phyloP scores from a whole-genome alignment of 345 rosid species.

The Heritiera littoralis region DNA sequence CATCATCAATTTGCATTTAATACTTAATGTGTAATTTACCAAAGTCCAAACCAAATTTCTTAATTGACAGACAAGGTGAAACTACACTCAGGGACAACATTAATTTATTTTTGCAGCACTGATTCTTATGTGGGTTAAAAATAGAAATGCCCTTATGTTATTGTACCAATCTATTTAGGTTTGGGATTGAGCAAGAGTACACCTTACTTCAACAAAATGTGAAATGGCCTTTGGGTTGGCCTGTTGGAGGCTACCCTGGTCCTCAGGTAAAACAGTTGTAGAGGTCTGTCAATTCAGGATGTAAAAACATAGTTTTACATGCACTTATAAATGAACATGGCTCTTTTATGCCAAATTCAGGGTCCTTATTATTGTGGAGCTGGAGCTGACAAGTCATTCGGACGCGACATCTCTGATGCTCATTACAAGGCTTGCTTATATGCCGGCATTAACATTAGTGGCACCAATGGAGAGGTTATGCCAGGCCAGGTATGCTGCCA shows the following conservation, averaged over 20 bases:
- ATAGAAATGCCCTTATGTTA: background rate
- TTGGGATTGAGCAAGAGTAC: constrained; percentile 98
- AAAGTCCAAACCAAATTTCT: background rate
- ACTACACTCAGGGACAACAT: background rate
- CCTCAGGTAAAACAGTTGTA: constrained; percentile 60
- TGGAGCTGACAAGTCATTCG: constrained; percentile 95
- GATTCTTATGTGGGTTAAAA: background rate
- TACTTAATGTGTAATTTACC: background rate
- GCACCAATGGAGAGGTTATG: constrained; percentile 99
- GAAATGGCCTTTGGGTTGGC: constrained; percentile 99
- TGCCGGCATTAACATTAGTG: constrained; percentile 93
- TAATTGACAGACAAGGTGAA: background rate
- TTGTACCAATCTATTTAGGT: constrained; percentile 44
- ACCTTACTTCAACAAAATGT: constrained; percentile 85
- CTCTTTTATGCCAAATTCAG: constrained; percentile 40
- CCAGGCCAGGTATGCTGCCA: constrained; percentile 82
- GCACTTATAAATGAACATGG: background rate
- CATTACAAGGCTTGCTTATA: constrained; percentile 96
- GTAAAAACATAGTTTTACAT: background rate
- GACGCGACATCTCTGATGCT: constrained; percentile 99
- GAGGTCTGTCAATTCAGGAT: background rate
- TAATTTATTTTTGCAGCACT: background rate
- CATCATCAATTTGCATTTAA: background rate
- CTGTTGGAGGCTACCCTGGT: constrained; percentile 96
- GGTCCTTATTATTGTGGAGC: constrained; percentile 98